phyloP scores from a whole-genome alignment of 2,329 filamentous ascomycete species.

The Talaromyces amestolkiae region DNA sequence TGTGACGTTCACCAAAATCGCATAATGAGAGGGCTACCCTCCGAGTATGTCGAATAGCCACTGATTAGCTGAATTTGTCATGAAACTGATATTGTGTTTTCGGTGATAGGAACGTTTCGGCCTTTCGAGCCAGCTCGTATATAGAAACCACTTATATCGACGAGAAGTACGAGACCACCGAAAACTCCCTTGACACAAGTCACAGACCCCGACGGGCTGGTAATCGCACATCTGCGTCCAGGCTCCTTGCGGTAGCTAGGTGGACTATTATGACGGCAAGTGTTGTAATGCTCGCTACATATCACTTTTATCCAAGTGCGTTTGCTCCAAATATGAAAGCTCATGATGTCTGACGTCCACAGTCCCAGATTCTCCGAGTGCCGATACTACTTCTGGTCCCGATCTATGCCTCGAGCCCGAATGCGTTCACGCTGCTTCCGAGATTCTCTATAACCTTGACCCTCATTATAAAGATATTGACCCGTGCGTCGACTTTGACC shows the following conservation, averaged over 20 bases:
- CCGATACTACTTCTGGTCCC: background rate
- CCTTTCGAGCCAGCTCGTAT: background rate
- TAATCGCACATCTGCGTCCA: background rate
- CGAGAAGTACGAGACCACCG: background rate
- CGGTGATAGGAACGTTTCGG: background rate
- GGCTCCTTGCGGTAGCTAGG: constrained; percentile 3
- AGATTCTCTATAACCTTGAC: constrained; percentile 61
- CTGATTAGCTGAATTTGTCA: background rate
- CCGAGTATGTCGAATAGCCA: background rate
- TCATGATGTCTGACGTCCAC: too few relatives aligned
- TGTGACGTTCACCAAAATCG: background rate
- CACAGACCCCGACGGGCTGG: background rate
- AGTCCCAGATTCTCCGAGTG: background rate
- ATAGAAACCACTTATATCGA: background rate
- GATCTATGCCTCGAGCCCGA: constrained; percentile 39
- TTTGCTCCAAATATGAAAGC: background rate
- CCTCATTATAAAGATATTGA: constrained; percentile 63
- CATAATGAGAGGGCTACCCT: background rate
- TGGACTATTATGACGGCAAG: constrained; percentile 9
- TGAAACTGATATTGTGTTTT: background rate
- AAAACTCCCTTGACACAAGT: background rate
- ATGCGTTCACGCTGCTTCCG: constrained; percentile 63
- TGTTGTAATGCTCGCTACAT: background rate
- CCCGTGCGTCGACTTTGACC: constrained; percentile 67
- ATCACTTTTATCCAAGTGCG: background rate